Base-by-base conservation (phyloP, 768 basidiomycete species). In the Pisolithus tinctorius region DNA sequence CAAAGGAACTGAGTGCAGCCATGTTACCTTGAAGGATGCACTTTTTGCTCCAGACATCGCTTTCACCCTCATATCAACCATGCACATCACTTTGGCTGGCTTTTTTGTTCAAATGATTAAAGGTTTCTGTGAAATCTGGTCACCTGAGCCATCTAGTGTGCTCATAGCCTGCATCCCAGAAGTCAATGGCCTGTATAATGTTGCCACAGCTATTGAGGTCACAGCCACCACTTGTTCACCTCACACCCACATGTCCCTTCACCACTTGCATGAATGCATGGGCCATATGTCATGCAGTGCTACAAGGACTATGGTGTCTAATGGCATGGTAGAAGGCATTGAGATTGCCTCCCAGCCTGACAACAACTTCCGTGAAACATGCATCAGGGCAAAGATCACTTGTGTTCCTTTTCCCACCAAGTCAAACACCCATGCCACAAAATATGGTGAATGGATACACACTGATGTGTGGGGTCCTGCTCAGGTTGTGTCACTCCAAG, bases 381-480 rank as follows among this genome's bases (percentile, higher is more conserved):
- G 47, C 13, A 11, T 48, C 9, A 53, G 48, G 16, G 52, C 52
- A 2, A 54, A 49, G 36, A 40, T 50, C 17, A 49, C 49, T 4
- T 26, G 16, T 1, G 6, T 23, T 1, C 26, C 46, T 6, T 55
- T 48, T n/a, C 53, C 53, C n/a, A 27, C n/a, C 4, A 14, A 54
- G 10, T 45, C 36, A 3, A 23, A 14, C 6, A 49, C 36, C 25
- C 42, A 20, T 4, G 49, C 52, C 3, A 29, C 43, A 23, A 49
- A 50, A 46, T 48, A 39, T 20, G 50, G 36, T 2, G 55, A 62
- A 25, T 42, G 51, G n/a, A 57, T 42, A 56, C 59, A 48, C 54
- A 49, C 54, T 51, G 66, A 72, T 54, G 54, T 72, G 0, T 72
- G 68, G 65, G 68, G 70, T 7, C 66, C 66, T 2, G 60, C 60